Conservation (phyloP, 805 yeast species). For the Candida coleopterorum region DNA sequence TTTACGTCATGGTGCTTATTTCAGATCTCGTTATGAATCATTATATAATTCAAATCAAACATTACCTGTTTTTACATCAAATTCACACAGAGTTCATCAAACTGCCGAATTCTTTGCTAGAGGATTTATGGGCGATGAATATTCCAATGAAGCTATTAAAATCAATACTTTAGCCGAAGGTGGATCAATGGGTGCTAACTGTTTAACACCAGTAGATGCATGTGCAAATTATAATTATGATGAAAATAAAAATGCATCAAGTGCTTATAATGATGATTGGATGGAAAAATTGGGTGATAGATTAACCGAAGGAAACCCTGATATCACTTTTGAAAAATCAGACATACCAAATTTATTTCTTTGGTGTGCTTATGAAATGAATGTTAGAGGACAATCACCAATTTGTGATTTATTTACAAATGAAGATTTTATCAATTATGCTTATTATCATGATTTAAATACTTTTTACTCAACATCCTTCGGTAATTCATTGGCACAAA, state of each 20-base stretch:
- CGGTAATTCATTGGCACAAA: slow-evolving; percentile 51
- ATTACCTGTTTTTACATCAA: slow-evolving; percentile 47
- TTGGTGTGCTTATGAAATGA: slow-evolving; percentile 69
- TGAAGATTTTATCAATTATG: slow-evolving; percentile 57
- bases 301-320: slow-evolving; percentile 48
- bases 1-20: slow-evolving; percentile 37
- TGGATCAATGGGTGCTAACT: slow-evolving; percentile 44
- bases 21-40: slow-evolving; percentile 42
- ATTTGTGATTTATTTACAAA: slow-evolving; percentile 61
- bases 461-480: slow-evolving; percentile 58
- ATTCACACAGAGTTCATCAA: slow-evolving; percentile 47
- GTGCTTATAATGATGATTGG: slow-evolving; percentile 31
- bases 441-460: slow-evolving; percentile 53
- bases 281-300: slow-evolving; percentile 52
- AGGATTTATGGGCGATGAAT: slow-evolving; percentile 47
- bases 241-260: slow-evolving; percentile 17
- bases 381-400: slow-evolving; percentile 56
- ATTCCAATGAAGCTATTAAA: slow-evolving; percentile 19
- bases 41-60: slow-evolving; percentile 30
- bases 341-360: slow-evolving; percentile 51
- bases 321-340: slow-evolving; percentile 40
- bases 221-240: slow-evolving; percentile 33
- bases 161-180: slow-evolving; percentile 39
- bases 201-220: slow-evolving; percentile 45
- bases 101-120: slow-evolving; percentile 48